phyloP scores from a whole-genome alignment of 225 moss, liverwort and hornwort genomes.

The Bryoerythrophyllum caledonicum region DNA sequence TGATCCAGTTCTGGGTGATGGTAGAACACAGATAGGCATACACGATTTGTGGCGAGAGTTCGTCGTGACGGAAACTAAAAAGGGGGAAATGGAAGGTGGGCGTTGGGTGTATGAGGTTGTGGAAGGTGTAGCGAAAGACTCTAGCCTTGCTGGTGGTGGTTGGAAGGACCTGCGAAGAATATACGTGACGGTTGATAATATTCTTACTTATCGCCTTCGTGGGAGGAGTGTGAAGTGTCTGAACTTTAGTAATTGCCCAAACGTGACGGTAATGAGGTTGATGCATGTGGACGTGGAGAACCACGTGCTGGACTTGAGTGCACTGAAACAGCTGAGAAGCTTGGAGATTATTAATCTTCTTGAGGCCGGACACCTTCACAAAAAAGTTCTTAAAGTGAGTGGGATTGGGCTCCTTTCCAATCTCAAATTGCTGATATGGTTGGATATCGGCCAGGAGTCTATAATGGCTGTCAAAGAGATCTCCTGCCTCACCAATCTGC shows the following conservation, averaged over 20 bases:
- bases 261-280: background rate
- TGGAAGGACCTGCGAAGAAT: background rate
- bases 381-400: too few relatives aligned
- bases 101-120: conserved; percentile 6
- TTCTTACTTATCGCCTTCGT: too few relatives aligned
- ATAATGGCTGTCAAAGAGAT: background rate
- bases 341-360: background rate
- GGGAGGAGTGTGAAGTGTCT: background rate
- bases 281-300: background rate
- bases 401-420: background rate
- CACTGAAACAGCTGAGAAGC: background rate
- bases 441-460: background rate
- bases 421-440: background rate
- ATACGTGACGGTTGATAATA: too few relatives aligned
- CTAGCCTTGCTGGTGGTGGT: background rate
- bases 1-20: background rate
- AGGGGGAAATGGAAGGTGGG: background rate
- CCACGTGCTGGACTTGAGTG: background rate
- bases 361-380: too few relatives aligned
- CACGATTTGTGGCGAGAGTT: conserved; percentile 6
- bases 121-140: too few relatives aligned
- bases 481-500: background rate
- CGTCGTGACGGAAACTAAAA: background rate
- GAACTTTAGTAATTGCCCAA: background rate
- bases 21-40: background rate